These are phyloP conservation scores for Aspergillus spinulosporus DNA, from an alignment of 2,329 filamentous ascomycete species.

Conservation along the genomic window DNA sequence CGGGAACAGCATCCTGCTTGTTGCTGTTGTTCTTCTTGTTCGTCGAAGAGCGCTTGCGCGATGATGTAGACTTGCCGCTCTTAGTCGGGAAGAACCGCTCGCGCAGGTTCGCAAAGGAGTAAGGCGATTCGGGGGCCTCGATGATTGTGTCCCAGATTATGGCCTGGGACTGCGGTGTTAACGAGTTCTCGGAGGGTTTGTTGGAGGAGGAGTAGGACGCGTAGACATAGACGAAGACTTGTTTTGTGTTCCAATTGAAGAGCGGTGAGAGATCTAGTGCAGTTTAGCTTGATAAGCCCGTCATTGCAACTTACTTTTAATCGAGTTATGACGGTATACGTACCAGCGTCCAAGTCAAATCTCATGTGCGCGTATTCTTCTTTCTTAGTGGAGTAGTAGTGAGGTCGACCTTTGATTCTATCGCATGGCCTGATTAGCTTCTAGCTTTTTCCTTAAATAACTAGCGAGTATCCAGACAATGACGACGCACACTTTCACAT, in stretches of 20 bases:
- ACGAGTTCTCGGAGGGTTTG: slow-evolving; percentile 14
- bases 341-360: slow-evolving; percentile 83
- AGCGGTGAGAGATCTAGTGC: slow-evolving; percentile 74
- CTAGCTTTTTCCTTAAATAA: too few species aligned
- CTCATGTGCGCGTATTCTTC: slow-evolving; percentile 95
- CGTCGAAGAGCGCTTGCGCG: slow-evolving; percentile 26
- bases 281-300: background rate
- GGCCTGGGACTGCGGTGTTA: slow-evolving; percentile 54
- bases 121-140: slow-evolving; percentile 58
- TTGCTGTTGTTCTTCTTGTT: slow-evolving; percentile 9
- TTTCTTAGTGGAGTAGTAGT: slow-evolving; percentile 89
- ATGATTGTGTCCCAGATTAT: slow-evolving; percentile 98
- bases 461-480: too few species aligned
- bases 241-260: slow-evolving; percentile 99
- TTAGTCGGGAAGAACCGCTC: slow-evolving; percentile 35
- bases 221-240: slow-evolving; percentile 94
- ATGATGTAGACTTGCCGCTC: slow-evolving; percentile 9
- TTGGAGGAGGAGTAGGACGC: slow-evolving; percentile 62
- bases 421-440: background rate
- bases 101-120: slow-evolving; percentile 41
- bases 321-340: background rate
- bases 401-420: slow-evolving; percentile 85
- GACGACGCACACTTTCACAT: slow-evolving; percentile 75
- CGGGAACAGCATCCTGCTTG: slow-evolving; percentile 40
- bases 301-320: background rate